Evolutionary conservation across 371 early-diverging fungal species (phyloP).

Genomic region (Phascolomyces articulosus): DNA sequence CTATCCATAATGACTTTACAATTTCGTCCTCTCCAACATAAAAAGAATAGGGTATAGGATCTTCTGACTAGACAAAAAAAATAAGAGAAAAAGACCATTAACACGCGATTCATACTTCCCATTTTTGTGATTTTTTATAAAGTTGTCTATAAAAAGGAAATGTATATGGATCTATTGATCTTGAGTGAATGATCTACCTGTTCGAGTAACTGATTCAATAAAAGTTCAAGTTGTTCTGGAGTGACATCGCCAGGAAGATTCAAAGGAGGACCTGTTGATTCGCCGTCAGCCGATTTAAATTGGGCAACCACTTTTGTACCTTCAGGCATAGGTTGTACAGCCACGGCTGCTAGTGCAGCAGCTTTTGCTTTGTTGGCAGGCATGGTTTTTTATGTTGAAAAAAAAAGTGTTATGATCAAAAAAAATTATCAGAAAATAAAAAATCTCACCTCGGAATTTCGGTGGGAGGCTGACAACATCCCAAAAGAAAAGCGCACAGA

Average conservation of each 20-base stretch:
- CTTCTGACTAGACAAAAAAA: slow-evolving; percentile 54
- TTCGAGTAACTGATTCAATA: slow-evolving; percentile 88
- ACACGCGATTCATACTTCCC: not conserved
- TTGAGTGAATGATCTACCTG: slow-evolving; percentile 60
- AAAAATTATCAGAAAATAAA: too few relatives aligned
- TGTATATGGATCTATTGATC: not conserved
- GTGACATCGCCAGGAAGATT: slow-evolving; percentile 85
- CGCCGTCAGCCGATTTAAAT: slow-evolving; percentile 85
- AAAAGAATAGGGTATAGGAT: slow-evolving; percentile 91
- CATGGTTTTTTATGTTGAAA: not conserved
- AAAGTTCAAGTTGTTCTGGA: slow-evolving; percentile 82
- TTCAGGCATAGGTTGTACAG: slow-evolving; percentile 36
- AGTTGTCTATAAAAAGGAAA: too few relatives aligned
- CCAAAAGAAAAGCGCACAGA: not conserved
- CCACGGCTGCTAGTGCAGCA: slow-evolving; percentile 4
- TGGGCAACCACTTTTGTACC: slow-evolving; percentile 73
- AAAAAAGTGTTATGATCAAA: too few relatives aligned
- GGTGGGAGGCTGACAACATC: slow-evolving; percentile 1
- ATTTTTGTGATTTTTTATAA: too few relatives aligned
- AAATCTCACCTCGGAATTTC: too few relatives aligned
- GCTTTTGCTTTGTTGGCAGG: slow-evolving; percentile 7
- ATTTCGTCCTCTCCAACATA: slow-evolving; percentile 87
- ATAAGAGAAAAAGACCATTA: not conserved
- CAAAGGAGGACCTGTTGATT: slow-evolving; percentile 81
- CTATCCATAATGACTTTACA: slow-evolving; percentile 67